Evolutionary conservation across 2,329 filamentous ascomycete genomes (phyloP).

Genomic region (Microascus cirrosus): DNA sequence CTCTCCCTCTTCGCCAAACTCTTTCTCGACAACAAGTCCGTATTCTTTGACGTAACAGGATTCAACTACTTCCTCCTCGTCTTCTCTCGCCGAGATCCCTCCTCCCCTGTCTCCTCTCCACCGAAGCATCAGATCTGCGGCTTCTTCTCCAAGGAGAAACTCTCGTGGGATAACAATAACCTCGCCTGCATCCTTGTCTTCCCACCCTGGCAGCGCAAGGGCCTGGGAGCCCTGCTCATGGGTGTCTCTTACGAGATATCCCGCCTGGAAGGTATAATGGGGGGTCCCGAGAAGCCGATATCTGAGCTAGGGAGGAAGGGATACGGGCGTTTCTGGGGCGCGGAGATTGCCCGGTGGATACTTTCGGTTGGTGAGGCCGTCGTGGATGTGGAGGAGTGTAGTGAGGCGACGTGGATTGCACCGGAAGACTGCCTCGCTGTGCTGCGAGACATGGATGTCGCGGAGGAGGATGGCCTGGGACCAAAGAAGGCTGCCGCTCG

Average conservation of each 20-base stretch:
- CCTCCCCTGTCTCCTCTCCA: slow-evolving; percentile 5
- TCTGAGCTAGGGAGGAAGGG: slow-evolving; percentile 74
- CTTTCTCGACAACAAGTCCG: slow-evolving; percentile 95
- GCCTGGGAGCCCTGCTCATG: slow-evolving; percentile 81
- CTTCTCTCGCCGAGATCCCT: slow-evolving; percentile 45
- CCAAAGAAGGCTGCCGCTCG: slow-evolving; percentile 13
- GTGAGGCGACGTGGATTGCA: slow-evolving; percentile 70
- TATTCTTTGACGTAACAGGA: slow-evolving; percentile 90
- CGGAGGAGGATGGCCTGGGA: slow-evolving; percentile 43
- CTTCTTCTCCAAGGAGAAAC: slow-evolving; percentile 99
- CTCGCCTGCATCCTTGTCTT: slow-evolving; percentile 93
- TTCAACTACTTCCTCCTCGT: slow-evolving; percentile 94
- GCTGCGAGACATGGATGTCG: slow-evolving; percentile 68
- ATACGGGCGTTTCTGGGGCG: slow-evolving; percentile 78
- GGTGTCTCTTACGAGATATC: slow-evolving; percentile 89
- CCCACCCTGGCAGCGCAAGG: slow-evolving; percentile 87
- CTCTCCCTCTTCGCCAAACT: slow-evolving; percentile 93
- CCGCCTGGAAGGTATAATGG: slow-evolving; percentile 68
- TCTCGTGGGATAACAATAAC: slow-evolving; percentile 98
- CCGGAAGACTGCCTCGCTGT: slow-evolving; percentile 73
- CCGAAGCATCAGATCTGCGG: slow-evolving; percentile 52
- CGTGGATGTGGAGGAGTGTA: slow-evolving; percentile 59
- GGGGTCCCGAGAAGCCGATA: slow-evolving; percentile 88
- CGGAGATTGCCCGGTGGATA: slow-evolving; percentile 66
- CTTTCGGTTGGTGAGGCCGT: slow-evolving; percentile 33